A percentile compares a stretch with the other conserved stretches of the same genome.
These are phyloP conservation scores for Trametes pubescens DNA, from an alignment of 1,284 basidiomycete genomes.

Conservation along the genomic window DNA sequence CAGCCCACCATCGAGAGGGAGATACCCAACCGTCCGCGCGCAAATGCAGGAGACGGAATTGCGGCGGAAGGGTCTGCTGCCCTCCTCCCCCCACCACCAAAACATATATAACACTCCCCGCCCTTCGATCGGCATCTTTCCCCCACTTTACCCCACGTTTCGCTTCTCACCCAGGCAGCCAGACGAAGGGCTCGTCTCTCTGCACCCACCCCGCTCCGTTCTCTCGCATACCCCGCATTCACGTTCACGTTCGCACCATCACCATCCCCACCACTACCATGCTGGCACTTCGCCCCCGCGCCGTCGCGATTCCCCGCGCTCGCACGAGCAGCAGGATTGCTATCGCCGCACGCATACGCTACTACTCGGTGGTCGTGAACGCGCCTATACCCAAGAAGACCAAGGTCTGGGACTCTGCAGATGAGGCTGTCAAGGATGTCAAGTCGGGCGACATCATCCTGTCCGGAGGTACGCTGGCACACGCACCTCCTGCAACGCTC, in stretches of 20 bases:
- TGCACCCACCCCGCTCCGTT: conserved; percentile 5
- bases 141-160: conserved; percentile 26
- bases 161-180: conserved; percentile 7
- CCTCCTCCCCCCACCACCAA: conserved; percentile 8
- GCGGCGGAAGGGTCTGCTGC: conserved; percentile 22
- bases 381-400: conserved; percentile 54
- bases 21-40: too few species aligned
- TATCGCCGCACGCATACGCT: conserved; percentile 36
- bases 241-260: background rate
- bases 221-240: conserved; percentile 29
- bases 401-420: conserved; percentile 84
- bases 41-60: conserved; percentile 24
- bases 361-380: conserved; percentile 42
- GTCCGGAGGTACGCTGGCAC: conserved; percentile 70
- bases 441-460: conserved; percentile 82
- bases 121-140: conserved; percentile 18
- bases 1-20: too few species aligned
- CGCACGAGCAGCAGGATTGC: conserved; percentile 33
- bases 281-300: conserved; percentile 39
- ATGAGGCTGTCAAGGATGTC: conserved; percentile 85
- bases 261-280: conserved; percentile 27
- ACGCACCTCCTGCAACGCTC: background rate
- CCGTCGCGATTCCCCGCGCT: conserved; percentile 35
- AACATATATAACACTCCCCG: conserved; percentile 20
- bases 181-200: conserved; percentile 8